Evolutionary conservation across 148 eudicot species (phyloP).

Genomic region (Rhododendron vialii): DNA sequence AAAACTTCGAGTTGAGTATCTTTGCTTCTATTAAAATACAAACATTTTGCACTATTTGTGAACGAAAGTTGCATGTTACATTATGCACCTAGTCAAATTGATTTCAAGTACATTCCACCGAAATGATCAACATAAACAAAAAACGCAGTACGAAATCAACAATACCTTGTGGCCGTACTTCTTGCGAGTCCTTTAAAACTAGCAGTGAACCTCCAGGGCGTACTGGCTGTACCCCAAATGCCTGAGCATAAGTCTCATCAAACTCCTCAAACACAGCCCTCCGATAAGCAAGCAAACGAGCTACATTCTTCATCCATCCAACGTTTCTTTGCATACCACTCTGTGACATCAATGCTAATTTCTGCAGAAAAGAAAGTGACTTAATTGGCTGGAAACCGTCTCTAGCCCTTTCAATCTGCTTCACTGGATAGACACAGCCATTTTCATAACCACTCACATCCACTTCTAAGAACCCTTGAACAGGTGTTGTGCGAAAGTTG

Average conservation of each 20-base stretch:
- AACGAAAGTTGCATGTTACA: background rate
- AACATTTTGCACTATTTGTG: background rate
- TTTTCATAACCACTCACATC: conserved; percentile 66
- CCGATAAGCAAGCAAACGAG: conserved; percentile 41
- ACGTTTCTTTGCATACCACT: conserved; percentile 17
- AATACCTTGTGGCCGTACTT: background rate
- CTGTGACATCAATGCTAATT: background rate
- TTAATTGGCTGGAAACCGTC: conserved; percentile 37
- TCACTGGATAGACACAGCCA: conserved; percentile 39
- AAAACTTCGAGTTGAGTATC: background rate
- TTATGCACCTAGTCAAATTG: background rate
- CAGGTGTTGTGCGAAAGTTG: conserved; percentile 51
- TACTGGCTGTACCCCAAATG: conserved; percentile 37
- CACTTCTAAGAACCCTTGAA: conserved; percentile 54
- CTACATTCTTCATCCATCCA: conserved; percentile 25
- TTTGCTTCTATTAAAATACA: background rate
- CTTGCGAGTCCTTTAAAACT: background rate
- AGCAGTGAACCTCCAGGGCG: conserved; percentile 15
- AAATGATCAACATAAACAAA: background rate
- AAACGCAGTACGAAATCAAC: background rate
- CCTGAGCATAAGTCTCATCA: conserved; percentile 60
- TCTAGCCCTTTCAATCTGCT: conserved; percentile 54
- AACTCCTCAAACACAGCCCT: conserved; percentile 41
- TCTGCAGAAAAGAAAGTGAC: conserved; percentile 34
- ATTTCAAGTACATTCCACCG: background rate